Evolutionary conservation across 768 basidiomycete genomes (phyloP), one percentile per base, ranked within the genome.

Genomic region (Holtermannia corniformis): DNA sequence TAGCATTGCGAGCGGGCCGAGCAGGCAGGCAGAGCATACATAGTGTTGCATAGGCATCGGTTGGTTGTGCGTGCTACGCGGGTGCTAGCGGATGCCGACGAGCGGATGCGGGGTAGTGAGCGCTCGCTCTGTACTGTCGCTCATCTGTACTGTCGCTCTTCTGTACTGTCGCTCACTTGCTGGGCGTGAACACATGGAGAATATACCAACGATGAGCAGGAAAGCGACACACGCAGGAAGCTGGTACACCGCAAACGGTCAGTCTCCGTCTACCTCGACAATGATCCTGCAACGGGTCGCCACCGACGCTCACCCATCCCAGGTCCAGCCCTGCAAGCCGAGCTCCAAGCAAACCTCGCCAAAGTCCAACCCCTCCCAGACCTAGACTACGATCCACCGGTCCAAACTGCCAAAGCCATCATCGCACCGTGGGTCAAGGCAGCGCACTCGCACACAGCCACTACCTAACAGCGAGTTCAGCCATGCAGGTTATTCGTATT

Each of bases 401-500:
- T 90, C 59, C 64, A 73, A 47, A 80, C 82, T 24, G 81, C 80
- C 60, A 85, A 81, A 68, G 95, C 92, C n/a, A 79, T 99, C 67
- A 92, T 99, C 43, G 92, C 86, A 19, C 95, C 95, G 91, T 96
- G 63, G 61, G 88, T 78, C n/a, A 3, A 16, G 41, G 42, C 24
- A 19, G 25, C 27, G 16, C 27, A 41, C 40, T 32, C 40, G 24
- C 32, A 47, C 21, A 49, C 52, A 46, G 21, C 11, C 26, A 27
- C 1, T 23, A 51, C 23, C 42, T 16, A 23, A 51, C 49, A 47
- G 44, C 37, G 43, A 7, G 40, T 21, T n/a, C 68, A 96, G 92
- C 10, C 95, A 99, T 72, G 95, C 95, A 1, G 95, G 95, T 4
- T 96, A 92, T 74, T 79, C 82, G 3, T 97, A 95, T 73, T 95